A percentile compares a stretch with the other conserved stretches of the same genome.
Evolutionary conservation across 495 filamentous ascomycete species (phyloP).

Genomic region (Penicillium ucsense): DNA sequence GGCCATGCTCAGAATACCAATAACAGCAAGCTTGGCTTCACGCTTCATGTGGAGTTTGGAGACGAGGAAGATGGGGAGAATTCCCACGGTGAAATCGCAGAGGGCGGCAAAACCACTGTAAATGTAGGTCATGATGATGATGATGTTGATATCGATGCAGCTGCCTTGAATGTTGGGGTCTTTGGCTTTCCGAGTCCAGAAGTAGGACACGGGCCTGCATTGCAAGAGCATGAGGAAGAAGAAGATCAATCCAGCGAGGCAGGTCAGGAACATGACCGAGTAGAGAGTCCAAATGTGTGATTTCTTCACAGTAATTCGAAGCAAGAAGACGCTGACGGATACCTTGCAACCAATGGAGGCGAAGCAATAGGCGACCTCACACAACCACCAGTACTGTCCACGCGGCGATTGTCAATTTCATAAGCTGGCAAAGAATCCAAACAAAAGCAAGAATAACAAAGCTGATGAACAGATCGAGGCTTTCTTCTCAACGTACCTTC

Average conservation of each 20-base stretch:
- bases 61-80: conserved; percentile 30
- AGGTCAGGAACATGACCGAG: conserved; percentile 27
- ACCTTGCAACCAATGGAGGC: conserved; percentile 32
- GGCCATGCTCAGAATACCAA: conserved; percentile 35
- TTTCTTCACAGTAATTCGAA: conserved; percentile 32
- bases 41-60: conserved; percentile 27
- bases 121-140: conserved; percentile 31
- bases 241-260: conserved; percentile 25
- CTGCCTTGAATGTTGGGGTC: conserved; percentile 23
- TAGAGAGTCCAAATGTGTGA: conserved; percentile 30
- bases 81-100: conserved; percentile 36
- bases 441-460: background rate
- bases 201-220: conserved; percentile 32
- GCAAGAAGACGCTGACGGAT: conserved; percentile 36
- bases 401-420: background rate
- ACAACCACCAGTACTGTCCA: conserved; percentile 32
- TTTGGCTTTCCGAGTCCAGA: conserved; percentile 24
- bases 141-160: conserved; percentile 29
- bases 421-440: background rate
- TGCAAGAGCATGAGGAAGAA: conserved; percentile 35
- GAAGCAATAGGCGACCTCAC: conserved; percentile 35
- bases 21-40: conserved; percentile 27
- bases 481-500: conserved; percentile 16
- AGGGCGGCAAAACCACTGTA: conserved; percentile 32
- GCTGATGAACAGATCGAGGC: background rate